Evolutionary conservation across 2,329 filamentous ascomycete species (phyloP).

Genomic region (Grosmannia penicillata): DNA sequence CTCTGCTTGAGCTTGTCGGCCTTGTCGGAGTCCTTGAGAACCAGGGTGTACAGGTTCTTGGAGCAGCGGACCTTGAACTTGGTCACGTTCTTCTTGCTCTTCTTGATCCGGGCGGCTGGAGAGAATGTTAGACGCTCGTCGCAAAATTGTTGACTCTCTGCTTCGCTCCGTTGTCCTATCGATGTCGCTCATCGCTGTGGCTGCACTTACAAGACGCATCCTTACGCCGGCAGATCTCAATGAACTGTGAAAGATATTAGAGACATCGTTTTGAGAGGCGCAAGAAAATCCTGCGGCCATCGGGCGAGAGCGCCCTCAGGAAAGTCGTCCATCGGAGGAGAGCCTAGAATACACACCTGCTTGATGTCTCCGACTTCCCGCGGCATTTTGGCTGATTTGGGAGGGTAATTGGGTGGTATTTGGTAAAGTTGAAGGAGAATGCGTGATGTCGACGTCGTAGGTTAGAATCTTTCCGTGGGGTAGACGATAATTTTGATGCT

Average conservation of each 20-base stretch:
- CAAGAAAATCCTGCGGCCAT: neutral
- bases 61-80: conserved; percentile 99
- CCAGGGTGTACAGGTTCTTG: conserved; percentile 91
- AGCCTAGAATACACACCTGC: conserved; percentile 33
- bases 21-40: conserved; percentile 97
- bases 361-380: conserved; percentile 98
- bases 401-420: conserved; percentile 2
- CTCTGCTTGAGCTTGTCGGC: conserved; percentile 99
- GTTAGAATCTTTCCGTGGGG: conserved; percentile 2
- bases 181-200: neutral
- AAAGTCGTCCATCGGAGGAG: neutral
- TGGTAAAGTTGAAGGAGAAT: conserved; percentile 13
- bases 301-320: neutral
- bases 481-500: neutral
- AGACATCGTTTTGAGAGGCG: neutral
- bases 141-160: neutral
- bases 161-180: too few species aligned
- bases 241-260: conserved; percentile 54
- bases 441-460: conserved; percentile 4
- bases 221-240: conserved; percentile 99
- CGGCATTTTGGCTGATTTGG: conserved; percentile 67
- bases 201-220: conserved; percentile 99
- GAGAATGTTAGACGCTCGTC: conserved; percentile 17
- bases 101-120: conserved; percentile 82
- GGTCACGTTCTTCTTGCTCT: conserved; percentile 86